A percentile compares a stretch with the other conserved stretches of the same genome.
Conservation (phyloP, 495 filamentous ascomycete genomes). For the Massariosphaeria phaeospora region DNA sequence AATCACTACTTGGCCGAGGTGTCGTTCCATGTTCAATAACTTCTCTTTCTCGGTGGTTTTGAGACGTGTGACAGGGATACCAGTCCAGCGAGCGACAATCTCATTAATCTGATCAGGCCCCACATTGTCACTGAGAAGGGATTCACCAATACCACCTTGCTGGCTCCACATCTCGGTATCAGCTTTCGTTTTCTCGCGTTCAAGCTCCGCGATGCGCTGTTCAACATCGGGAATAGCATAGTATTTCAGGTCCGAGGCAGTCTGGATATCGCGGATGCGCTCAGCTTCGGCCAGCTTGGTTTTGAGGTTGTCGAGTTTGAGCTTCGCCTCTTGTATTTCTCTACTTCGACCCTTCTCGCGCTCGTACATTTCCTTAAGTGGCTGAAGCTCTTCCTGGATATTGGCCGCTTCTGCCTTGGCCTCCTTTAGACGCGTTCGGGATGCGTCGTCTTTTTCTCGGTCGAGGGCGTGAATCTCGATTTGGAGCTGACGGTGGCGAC, state of each 20-base stretch:
- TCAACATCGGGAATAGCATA: slow-evolving; percentile 95
- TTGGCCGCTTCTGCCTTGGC: slow-evolving; percentile 90
- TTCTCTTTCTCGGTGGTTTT: slow-evolving; percentile 97
- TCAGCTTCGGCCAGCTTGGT: slow-evolving; percentile 91
- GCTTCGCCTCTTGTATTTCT: slow-evolving; percentile 91
- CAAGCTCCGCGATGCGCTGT: slow-evolving; percentile 68
- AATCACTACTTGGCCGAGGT: slow-evolving; percentile 74
- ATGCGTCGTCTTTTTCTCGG: slow-evolving; percentile 91
- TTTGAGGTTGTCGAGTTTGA: slow-evolving; percentile 82
- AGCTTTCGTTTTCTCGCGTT: slow-evolving; percentile 68
- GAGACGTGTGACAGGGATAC: slow-evolving; percentile 89
- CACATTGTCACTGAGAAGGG: slow-evolving; percentile 82
- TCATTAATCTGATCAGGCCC: slow-evolving; percentile 99
- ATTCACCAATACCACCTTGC: slow-evolving; percentile 51
- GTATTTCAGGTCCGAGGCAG: slow-evolving; percentile 89
- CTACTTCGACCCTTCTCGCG: slow-evolving; percentile 80
- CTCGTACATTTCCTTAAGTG: slow-evolving; percentile 92
- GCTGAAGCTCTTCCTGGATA: slow-evolving; percentile 82
- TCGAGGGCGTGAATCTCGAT: slow-evolving; percentile 95
- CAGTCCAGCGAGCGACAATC: slow-evolving; percentile 92
- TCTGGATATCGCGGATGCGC: slow-evolving; percentile 70
- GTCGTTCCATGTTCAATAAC: slow-evolving; percentile 87
- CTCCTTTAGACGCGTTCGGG: slow-evolving; percentile 68
- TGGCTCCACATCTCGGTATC: slow-evolving; percentile 68
- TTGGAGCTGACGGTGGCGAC: slow-evolving; percentile 78